Evolutionary conservation across 208 protist genomes (phyloP).

Genomic region (Tetramitus jugosus): DNA sequence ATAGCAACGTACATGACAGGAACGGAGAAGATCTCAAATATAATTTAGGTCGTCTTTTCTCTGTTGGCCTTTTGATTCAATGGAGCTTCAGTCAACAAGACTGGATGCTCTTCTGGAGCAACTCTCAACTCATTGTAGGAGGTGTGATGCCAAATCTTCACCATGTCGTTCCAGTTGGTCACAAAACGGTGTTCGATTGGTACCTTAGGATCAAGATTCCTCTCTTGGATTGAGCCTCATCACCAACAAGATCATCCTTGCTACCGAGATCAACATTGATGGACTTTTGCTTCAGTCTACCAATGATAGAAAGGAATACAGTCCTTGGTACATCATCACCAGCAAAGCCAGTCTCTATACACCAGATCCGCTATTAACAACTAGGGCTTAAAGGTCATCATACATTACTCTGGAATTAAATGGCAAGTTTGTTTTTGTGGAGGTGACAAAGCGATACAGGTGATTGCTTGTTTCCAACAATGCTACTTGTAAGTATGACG

Average conservation of each 20-base stretch:
- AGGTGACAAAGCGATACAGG: too few species aligned
- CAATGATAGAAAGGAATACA: conserved; percentile 46
- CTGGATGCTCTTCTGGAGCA: conserved; percentile 31
- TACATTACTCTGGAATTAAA: too few species aligned
- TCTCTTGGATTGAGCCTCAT: conserved; percentile 52
- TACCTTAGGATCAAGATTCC: background rate
- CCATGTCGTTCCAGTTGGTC: conserved; percentile 18
- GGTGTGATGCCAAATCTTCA: background rate
- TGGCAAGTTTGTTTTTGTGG: too few species aligned
- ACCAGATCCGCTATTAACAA: too few species aligned
- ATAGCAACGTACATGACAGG: conserved; percentile 53
- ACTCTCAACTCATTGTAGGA: background rate
- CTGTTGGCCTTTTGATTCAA: conserved; percentile 65
- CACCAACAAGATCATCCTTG: conserved; percentile 43
- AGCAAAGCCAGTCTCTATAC: conserved; percentile 43
- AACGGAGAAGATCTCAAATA: conserved; percentile 69
- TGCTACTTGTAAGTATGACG: too few species aligned
- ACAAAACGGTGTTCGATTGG: conserved; percentile 25
- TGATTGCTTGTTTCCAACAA: too few species aligned
- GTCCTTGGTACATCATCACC: conserved; percentile 44
- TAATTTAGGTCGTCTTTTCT: conserved; percentile 64
- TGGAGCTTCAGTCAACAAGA: conserved; percentile 75
- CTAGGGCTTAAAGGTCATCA: too few species aligned
- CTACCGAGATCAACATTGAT: conserved; percentile 39
- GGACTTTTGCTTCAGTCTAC: conserved; percentile 20